Percentiles rank a stretch among this genome's conserved stretches.
These are phyloP conservation scores for Alnus rubra DNA, from an alignment of 306 rosid species.

Conservation along the genomic window DNA sequence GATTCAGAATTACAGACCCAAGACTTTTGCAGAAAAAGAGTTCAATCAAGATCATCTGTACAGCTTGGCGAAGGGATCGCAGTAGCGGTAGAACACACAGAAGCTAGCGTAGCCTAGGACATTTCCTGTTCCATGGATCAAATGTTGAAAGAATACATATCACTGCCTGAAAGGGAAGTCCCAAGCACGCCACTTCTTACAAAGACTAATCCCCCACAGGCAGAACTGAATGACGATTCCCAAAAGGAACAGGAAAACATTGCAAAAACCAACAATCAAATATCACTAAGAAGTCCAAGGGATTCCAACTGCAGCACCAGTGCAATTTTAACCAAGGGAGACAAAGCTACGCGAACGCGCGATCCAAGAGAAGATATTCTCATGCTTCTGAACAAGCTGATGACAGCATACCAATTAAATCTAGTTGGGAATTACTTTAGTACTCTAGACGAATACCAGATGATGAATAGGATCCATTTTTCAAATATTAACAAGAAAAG, in stretches of 20 bases:
- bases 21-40: neutral
- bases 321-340: too few species aligned
- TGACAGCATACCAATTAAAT: slow-evolving; percentile 36
- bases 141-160: slow-evolving; percentile 20
- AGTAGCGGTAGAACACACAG: slow-evolving; percentile 24
- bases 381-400: too few species aligned
- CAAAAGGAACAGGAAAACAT: too few species aligned
- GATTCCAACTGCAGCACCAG: too few species aligned
- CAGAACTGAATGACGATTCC: slow-evolving; percentile 30
- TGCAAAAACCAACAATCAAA: too few species aligned
- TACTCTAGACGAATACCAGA: slow-evolving; percentile 35
- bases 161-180: slow-evolving; percentile 29
- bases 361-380: too few species aligned
- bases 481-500: slow-evolving; percentile 49
- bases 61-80: slow-evolving; percentile 25
- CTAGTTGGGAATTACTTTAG: slow-evolving; percentile 39
- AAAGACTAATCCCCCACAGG: slow-evolving; percentile 23
- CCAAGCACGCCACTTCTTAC: slow-evolving; percentile 20
- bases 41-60: slow-evolving; percentile 24
- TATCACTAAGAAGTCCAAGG: too few species aligned
- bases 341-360: too few species aligned
- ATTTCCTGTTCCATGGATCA: slow-evolving; percentile 29
- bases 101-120: slow-evolving; percentile 25
- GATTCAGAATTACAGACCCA: slow-evolving; percentile 23
- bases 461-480: slow-evolving; percentile 33